Conservation (phyloP, 768 basidiomycete genomes). For the Cystobasidium ongulense region DNA sequence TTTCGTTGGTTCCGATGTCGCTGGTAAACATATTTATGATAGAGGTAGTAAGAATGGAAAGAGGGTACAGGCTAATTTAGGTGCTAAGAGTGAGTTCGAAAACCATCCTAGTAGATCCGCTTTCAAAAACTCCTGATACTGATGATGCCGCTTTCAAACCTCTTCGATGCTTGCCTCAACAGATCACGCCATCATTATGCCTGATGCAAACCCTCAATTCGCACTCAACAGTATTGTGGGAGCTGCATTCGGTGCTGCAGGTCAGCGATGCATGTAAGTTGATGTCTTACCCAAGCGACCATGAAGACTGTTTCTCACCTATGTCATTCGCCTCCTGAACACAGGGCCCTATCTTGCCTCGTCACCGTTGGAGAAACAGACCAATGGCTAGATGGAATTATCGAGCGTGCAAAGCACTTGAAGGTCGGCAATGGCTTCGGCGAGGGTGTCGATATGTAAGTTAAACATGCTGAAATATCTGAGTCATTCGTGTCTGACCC, state of each 20-base stretch:
- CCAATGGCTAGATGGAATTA: constrained; percentile 77
- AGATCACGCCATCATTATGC: constrained; percentile 43
- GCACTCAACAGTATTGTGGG: constrained; percentile 85
- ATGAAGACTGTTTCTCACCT: neutral
- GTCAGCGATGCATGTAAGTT: constrained; percentile 85
- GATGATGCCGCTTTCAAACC: neutral
- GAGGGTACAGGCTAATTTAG: constrained; percentile 74
- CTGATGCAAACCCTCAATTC: constrained; percentile 73
- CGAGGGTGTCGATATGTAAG: constrained; percentile 67
- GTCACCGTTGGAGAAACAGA: constrained; percentile 68
- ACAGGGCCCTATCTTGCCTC: constrained; percentile 38
- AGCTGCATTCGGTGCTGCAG: constrained; percentile 92
- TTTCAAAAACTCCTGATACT: neutral
- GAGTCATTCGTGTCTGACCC: too few relatives aligned
- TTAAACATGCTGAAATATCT: too few relatives aligned
- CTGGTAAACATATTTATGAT: constrained; percentile 88
- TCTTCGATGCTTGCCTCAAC: neutral
- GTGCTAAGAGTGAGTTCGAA: constrained; percentile 77
- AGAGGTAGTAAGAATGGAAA: constrained; percentile 78
- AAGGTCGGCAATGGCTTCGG: constrained; percentile 89
- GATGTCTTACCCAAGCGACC: neutral
- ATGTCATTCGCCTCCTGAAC: neutral
- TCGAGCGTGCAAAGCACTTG: constrained; percentile 69
- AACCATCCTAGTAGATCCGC: neutral
- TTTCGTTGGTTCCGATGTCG: constrained; percentile 88